These are phyloP conservation scores for Rhynchospora pubera DNA, from an alignment of 176 grass and related monocot species.

Conservation along the genomic window DNA sequence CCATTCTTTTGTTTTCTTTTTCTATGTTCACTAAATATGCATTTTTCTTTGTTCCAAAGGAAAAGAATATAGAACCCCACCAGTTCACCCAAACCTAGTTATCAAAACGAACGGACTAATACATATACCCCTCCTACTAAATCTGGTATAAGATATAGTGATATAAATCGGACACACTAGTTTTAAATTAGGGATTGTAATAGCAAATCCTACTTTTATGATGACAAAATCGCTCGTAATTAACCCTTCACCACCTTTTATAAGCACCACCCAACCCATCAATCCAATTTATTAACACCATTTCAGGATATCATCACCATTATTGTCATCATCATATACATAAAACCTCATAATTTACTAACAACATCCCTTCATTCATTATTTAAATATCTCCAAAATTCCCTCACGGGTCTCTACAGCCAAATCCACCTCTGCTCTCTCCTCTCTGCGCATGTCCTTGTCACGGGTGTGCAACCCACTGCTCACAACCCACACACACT, in stretches of 20 bases:
- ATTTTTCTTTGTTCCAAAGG: too few species aligned
- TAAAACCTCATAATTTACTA: neutral
- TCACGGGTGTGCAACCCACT: constrained; percentile 39
- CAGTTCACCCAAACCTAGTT: too few species aligned
- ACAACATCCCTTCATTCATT: neutral
- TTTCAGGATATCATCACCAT: neutral
- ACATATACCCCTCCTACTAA: neutral
- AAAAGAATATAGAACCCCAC: neutral
- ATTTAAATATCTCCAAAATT: constrained; percentile 26
- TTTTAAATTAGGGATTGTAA: neutral
- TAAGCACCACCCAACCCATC: constrained; percentile 1
- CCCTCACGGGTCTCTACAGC: constrained; percentile 41
- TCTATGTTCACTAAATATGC: too few species aligned
- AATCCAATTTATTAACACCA: neutral
- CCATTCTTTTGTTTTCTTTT: too few species aligned
- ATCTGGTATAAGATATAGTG: neutral
- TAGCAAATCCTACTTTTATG: neutral
- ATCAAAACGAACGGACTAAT: neutral
- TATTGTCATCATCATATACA: neutral
- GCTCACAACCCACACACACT: constrained; percentile 23
- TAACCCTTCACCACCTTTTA: neutral
- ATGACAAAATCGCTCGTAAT: neutral
- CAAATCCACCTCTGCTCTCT: constrained; percentile 16
- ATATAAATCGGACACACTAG: neutral
- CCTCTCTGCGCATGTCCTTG: constrained; percentile 21